Conservation (phyloP, 1,139 yeast genomes). For the Groenewaldozyma sp. region DNA sequence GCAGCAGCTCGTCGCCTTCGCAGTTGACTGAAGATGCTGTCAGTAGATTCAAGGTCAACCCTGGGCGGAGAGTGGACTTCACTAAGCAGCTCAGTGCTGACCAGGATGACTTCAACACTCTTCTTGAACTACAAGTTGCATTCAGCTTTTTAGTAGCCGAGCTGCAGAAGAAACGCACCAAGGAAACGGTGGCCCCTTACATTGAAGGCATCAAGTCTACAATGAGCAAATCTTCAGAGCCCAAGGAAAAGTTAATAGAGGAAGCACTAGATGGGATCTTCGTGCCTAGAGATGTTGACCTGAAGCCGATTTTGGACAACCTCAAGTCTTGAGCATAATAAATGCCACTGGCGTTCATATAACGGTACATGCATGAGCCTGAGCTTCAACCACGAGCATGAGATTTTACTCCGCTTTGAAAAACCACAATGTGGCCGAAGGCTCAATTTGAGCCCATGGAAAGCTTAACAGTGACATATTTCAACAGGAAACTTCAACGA, state of each 20-base stretch:
- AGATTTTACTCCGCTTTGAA: too few species aligned
- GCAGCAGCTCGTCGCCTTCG: constrained; percentile 4
- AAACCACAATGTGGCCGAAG: too few species aligned
- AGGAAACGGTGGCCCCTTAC: constrained; percentile 15
- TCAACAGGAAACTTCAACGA: too few species aligned
- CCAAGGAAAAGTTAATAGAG: constrained; percentile 15
- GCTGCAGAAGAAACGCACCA: constrained; percentile 17
- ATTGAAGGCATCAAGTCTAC: constrained; percentile 19
- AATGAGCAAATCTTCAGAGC: constrained; percentile 8
- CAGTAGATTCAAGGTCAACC: neutral
- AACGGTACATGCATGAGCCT: too few species aligned
- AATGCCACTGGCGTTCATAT: too few species aligned
- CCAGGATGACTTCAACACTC: neutral
- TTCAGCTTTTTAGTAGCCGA: constrained; percentile 21
- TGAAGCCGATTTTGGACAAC: constrained; percentile 19
- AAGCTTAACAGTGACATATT: too few species aligned
- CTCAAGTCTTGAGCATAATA: constrained; percentile 8
- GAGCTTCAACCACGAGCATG: too few species aligned
- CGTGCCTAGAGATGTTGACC: constrained; percentile 22
- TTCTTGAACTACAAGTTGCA: constrained; percentile 20
- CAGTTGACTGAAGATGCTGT: neutral
- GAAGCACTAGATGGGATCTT: constrained; percentile 21
- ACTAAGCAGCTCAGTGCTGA: constrained; percentile 4
- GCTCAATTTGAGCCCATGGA: too few species aligned
- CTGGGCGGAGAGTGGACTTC: too few species aligned